Evolutionary conservation across 495 filamentous ascomycete species (phyloP).

Genomic region (Lichina pygmaea): DNA sequence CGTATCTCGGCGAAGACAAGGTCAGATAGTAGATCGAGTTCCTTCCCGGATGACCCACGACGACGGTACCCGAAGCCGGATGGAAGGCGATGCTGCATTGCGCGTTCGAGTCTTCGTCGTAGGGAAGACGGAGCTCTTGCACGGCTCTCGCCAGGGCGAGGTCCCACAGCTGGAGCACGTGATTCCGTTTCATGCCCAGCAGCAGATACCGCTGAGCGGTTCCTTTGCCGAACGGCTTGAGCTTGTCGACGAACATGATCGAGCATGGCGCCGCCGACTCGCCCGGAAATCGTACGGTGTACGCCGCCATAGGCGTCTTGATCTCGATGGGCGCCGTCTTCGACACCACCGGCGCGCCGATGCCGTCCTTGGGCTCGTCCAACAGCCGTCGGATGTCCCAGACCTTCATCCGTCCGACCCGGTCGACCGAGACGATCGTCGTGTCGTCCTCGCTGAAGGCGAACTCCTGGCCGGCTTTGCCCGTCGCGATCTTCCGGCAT

Average conservation of each 20-base stretch:
- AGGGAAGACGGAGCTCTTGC: constrained; percentile 87
- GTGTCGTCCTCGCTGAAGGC: constrained; percentile 90
- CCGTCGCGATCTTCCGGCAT: constrained; percentile 73
- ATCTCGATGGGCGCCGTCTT: constrained; percentile 38
- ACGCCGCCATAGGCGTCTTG: constrained; percentile 47
- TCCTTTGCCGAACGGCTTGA: constrained; percentile 63
- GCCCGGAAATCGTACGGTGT: constrained; percentile 45
- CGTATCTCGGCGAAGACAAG: constrained; percentile 77
- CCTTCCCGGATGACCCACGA: constrained; percentile 83
- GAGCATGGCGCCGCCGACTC: constrained; percentile 92
- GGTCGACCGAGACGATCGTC: constrained; percentile 82
- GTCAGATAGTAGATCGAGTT: constrained; percentile 96
- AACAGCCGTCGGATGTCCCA: constrained; percentile 78
- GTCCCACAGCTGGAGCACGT: constrained; percentile 97
- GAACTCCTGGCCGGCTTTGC: constrained; percentile 96
- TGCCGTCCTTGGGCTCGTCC: constrained; percentile 21
- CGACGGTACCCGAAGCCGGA: constrained; percentile 64
- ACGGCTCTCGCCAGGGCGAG: constrained; percentile 82
- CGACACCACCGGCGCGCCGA: constrained; percentile 16
- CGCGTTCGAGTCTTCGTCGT: constrained; percentile 86
- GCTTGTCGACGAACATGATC: constrained; percentile 84
- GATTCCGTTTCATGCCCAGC: constrained; percentile 96
- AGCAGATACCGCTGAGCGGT: constrained; percentile 78
- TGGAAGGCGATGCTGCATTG: constrained; percentile 93
- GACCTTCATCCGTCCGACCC: constrained; percentile 80